These are phyloP conservation scores for Calonectria hongkongensis DNA, from an alignment of 2,329 filamentous ascomycete genomes.

Conservation along the genomic window DNA sequence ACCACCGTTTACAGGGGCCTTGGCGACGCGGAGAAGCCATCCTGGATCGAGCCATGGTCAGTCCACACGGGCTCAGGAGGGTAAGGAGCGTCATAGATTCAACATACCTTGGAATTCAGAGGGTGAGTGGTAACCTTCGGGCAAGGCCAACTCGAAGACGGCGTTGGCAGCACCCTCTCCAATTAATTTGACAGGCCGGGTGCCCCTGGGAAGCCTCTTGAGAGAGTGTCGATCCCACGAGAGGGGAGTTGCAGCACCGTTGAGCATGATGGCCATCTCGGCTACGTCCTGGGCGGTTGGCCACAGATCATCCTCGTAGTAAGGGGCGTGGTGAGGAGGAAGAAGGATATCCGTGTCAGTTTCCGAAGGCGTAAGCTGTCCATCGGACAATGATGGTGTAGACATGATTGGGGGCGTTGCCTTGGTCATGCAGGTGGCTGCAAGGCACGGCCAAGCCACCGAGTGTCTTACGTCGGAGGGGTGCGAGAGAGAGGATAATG, in stretches of 20 bases:
- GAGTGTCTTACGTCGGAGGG: constrained; percentile 49
- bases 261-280: constrained; percentile 55
- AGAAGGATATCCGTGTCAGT: constrained; percentile 53
- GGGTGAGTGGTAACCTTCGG: constrained; percentile 57
- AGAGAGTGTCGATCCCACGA: constrained; percentile 53
- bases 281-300: constrained; percentile 53
- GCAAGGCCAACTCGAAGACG: constrained; percentile 77
- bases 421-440: constrained; percentile 52
- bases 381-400: constrained; percentile 54
- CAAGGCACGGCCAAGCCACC: constrained; percentile 55
- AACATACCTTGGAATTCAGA: constrained; percentile 61
- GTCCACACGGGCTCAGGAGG: constrained; percentile 26
- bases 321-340: constrained; percentile 31
- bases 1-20: constrained; percentile 57
- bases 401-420: constrained; percentile 52
- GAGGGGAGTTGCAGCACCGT: constrained; percentile 50
- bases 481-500: constrained; percentile 32
- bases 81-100: constrained; percentile 32
- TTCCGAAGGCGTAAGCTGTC: constrained; percentile 54
- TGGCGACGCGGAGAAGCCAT: constrained; percentile 63
- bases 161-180: constrained; percentile 86
- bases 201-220: constrained; percentile 59
- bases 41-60: constrained; percentile 53
- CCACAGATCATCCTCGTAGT: constrained; percentile 51
- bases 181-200: constrained; percentile 64